These are phyloP conservation scores for Xerophyta viscosa DNA, from an alignment of 106 monocot genomes.

Conservation along the genomic window DNA sequence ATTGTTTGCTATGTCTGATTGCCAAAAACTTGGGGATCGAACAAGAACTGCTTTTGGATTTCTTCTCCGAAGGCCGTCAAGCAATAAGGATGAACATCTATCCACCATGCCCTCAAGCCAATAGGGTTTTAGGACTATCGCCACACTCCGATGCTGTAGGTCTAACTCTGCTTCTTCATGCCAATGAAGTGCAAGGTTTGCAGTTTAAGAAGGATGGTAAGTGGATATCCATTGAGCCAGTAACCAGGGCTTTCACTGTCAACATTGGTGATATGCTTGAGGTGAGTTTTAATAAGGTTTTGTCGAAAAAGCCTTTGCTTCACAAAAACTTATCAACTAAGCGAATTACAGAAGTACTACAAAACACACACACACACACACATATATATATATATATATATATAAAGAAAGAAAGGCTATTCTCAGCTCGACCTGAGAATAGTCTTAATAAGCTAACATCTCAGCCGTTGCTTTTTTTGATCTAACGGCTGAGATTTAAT, in stretches of 20 bases:
- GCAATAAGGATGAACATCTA: conserved; percentile 48
- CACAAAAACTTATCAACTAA: not conserved
- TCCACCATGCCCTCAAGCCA: conserved; percentile 31
- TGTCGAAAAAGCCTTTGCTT: too few relatives aligned
- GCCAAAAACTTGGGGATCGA: conserved; percentile 25
- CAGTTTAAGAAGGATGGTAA: conserved; percentile 29
- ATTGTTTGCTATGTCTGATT: conserved; percentile 10
- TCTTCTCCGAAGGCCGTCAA: conserved; percentile 13
- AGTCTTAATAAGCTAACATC: too few relatives aligned
- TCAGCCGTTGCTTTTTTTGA: too few relatives aligned
- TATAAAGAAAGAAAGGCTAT: too few relatives aligned
- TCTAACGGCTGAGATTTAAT: too few relatives aligned
- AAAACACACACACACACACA: too few relatives aligned
- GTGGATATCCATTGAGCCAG: conserved; percentile 29
- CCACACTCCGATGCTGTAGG: conserved; percentile 34
- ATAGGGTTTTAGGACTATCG: conserved; percentile 39
- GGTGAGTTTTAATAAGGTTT: conserved; percentile 22
- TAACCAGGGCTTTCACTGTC: conserved; percentile 31
- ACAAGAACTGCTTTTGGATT: not conserved
- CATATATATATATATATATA: too few relatives aligned
- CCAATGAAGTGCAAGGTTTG: conserved; percentile 33
- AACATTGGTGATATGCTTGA: conserved; percentile 46
- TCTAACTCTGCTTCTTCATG: conserved; percentile 39
- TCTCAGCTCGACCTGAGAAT: too few relatives aligned
- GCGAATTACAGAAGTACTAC: too few relatives aligned